phyloP scores from a whole-genome alignment of 768 basidiomycete species.

The Panaeolus cyanescens region DNA sequence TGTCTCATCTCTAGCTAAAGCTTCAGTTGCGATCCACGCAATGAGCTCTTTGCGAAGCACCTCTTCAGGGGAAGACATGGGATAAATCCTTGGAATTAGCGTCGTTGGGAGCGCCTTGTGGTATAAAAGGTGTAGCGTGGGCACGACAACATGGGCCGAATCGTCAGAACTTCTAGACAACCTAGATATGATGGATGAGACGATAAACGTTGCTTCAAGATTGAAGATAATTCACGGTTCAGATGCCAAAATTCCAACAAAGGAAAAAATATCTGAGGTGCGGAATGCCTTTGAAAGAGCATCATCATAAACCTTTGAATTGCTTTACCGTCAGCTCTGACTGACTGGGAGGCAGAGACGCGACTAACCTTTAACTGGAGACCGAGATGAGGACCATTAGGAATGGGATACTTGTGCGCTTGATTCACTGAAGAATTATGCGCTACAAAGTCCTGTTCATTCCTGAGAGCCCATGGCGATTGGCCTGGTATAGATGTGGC shows the following conservation, averaged over 20 bases:
- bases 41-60: constrained; percentile 47
- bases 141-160: constrained; percentile 38
- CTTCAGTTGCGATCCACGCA: constrained; percentile 72
- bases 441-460: constrained; percentile 17
- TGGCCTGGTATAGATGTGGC: constrained; percentile 75
- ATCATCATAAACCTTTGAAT: constrained; percentile 57
- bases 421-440: constrained; percentile 14
- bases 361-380: constrained; percentile 67
- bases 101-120: constrained; percentile 39
- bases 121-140: constrained; percentile 74
- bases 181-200: constrained; percentile 17
- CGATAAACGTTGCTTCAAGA: constrained; percentile 11
- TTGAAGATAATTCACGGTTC: constrained; percentile 56
- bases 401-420: constrained; percentile 68
- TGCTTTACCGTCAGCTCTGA: not conserved
- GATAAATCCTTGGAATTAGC: constrained; percentile 41
- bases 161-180: constrained; percentile 39
- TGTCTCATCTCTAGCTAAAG: constrained; percentile 64
- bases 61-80: constrained; percentile 18
- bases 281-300: constrained; percentile 46
- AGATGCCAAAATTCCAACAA: constrained; percentile 71
- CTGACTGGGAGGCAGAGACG: not conserved
- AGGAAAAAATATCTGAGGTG: constrained; percentile 63
- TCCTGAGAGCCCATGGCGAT: constrained; percentile 53
- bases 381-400: constrained; percentile 58